Evolutionary conservation across 106 monocot species (phyloP).

Genomic region (Dactylorhiza incarnata): DNA sequence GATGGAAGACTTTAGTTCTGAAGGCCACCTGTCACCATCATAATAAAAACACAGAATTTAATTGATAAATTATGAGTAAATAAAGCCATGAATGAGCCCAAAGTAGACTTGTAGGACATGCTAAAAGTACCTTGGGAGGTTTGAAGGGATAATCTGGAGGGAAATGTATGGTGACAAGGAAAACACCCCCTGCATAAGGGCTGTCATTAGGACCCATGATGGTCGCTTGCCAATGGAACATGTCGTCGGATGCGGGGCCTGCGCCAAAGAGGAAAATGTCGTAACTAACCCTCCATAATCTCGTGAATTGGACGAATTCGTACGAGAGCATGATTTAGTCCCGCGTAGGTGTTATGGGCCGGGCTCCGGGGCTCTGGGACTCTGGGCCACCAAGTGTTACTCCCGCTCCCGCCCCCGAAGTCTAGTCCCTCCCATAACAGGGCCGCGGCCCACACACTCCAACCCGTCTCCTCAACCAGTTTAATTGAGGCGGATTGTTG

Average conservation of each 20-base stretch:
- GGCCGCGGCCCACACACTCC: no score
- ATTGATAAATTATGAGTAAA: neutral
- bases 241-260: slow-evolving; percentile 32
- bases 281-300: neutral
- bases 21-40: slow-evolving; percentile 15
- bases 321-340: no score
- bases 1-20: slow-evolving; percentile 25
- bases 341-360: no score
- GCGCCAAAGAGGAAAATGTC: neutral
- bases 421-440: no score
- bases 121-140: slow-evolving; percentile 25
- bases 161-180: slow-evolving; percentile 36
- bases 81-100: neutral
- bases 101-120: neutral
- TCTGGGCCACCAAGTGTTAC: no score
- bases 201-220: slow-evolving; percentile 39
- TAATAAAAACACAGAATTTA: neutral
- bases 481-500: no score
- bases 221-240: slow-evolving; percentile 44
- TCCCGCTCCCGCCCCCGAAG: no score
- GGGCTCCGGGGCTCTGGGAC: no score
- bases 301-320: neutral
- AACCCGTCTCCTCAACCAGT: no score
- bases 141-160: slow-evolving; percentile 36
- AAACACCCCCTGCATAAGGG: slow-evolving; percentile 26